Evolutionary conservation across 1,284 basidiomycete genomes (phyloP).

Genomic region (Erythrobasidium hasegawianum): DNA sequence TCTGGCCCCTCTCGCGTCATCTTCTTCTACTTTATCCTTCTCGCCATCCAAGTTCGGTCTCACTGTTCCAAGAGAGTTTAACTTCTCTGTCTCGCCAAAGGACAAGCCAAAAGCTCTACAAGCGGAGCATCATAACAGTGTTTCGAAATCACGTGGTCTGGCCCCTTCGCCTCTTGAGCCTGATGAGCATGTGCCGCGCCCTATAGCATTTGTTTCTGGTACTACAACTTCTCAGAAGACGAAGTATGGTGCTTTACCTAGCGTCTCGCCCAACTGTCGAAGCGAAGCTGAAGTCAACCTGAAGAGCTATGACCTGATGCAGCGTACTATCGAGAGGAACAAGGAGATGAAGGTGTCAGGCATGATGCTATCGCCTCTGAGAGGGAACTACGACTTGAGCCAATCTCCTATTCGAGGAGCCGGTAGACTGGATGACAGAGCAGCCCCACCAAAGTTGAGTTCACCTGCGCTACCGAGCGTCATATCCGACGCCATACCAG

Average conservation of each 20-base stretch:
- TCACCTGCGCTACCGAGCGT: neutral
- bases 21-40: neutral
- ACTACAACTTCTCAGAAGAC: no score
- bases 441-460: neutral
- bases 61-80: conserved; percentile 3
- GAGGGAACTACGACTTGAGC: no score
- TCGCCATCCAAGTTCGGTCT: conserved; percentile 24
- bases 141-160: neutral
- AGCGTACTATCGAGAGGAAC: conserved; percentile 6
- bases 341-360: no score
- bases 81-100: conserved; percentile 1
- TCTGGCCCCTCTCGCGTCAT: neutral
- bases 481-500: neutral
- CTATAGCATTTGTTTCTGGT: neutral
- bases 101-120: no score
- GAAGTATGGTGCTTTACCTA: no score
- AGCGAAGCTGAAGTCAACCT: neutral
- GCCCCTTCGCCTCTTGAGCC: conserved; percentile 14
- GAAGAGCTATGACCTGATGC: conserved; percentile 10
- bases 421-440: neutral
- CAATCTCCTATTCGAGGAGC: no score
- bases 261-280: no score
- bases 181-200: conserved; percentile 26
- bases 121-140: neutral
- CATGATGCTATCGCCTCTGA: no score